Evolutionary conservation across 306 rosid species (phyloP).

Genomic region (Cucumis hystrix): DNA sequence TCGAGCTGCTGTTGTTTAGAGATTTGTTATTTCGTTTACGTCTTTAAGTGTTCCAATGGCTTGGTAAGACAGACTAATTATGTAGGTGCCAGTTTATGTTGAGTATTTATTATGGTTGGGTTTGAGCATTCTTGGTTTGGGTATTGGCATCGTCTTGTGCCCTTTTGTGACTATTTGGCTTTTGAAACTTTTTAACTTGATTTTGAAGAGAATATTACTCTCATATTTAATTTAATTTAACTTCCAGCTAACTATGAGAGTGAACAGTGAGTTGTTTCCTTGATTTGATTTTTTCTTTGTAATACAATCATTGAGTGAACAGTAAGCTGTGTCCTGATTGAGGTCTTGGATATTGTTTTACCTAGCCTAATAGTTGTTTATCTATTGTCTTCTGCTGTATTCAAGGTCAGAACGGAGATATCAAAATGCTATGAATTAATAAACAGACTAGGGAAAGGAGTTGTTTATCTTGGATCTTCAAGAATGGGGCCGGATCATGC

Average conservation of each 20-base stretch:
- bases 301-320: background rate
- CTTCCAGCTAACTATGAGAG: background rate
- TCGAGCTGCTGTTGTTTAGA: background rate
- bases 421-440: conserved; percentile 71
- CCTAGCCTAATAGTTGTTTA: background rate
- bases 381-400: conserved; percentile 3
- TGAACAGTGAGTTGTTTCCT: background rate
- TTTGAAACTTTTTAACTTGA: background rate
- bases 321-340: background rate
- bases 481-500: conserved; percentile 67
- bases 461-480: conserved; percentile 76
- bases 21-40: background rate
- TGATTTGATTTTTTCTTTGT: background rate
- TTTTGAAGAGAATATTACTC: background rate
- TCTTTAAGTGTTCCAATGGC: background rate
- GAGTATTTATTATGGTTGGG: background rate
- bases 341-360: background rate
- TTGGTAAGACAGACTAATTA: background rate
- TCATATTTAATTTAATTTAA: background rate
- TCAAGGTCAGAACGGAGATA: conserved; percentile 73
- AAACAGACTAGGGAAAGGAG: conserved; percentile 74
- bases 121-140: background rate
- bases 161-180: background rate
- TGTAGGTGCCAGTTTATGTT: background rate
- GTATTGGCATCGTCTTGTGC: background rate